Evolutionary conservation across 2,329 filamentous ascomycete genomes (phyloP).

Genomic region (Hyphodiscus sp.): DNA sequence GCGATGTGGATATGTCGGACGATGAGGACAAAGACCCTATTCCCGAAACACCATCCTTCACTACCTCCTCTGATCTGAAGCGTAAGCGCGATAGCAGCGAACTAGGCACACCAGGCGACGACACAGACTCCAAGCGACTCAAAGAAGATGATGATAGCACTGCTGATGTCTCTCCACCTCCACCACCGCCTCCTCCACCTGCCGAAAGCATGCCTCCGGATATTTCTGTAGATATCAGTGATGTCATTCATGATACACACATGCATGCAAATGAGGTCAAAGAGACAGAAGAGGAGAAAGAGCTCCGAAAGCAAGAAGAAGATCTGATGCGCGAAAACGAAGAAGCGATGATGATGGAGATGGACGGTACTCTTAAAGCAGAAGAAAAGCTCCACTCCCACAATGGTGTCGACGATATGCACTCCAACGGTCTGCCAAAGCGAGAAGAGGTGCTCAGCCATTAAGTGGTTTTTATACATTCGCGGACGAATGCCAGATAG

Average conservation of each 20-base stretch:
- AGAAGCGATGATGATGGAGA: slow-evolving; percentile 25
- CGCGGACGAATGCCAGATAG: neutral
- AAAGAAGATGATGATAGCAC: slow-evolving; percentile 22
- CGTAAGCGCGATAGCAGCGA: slow-evolving; percentile 51
- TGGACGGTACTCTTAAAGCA: slow-evolving; percentile 12
- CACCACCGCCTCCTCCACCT: slow-evolving; percentile 26
- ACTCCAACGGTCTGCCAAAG: neutral
- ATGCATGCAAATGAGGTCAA: neutral
- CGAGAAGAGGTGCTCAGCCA: neutral
- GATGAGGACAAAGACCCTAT: slow-evolving; percentile 3
- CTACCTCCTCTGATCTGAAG: slow-evolving; percentile 44
- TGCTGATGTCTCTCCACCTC: neutral
- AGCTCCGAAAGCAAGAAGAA: slow-evolving; percentile 20
- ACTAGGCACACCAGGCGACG: slow-evolving; percentile 7
- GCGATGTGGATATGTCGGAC: slow-evolving; percentile 28
- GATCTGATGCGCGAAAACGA: slow-evolving; percentile 28
- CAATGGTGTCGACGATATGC: neutral
- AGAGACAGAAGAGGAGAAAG: slow-evolving; percentile 19
- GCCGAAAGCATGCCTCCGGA: slow-evolving; percentile 12
- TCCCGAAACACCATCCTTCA: slow-evolving; percentile 2
- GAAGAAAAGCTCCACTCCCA: neutral
- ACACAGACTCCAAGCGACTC: slow-evolving; percentile 22
- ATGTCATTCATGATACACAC: neutral
- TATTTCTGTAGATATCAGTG: neutral
- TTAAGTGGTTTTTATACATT: neutral